Percentiles rank a stretch among this genome's conserved stretches.
These are phyloP conservation scores for Raffaelea arxii DNA, from an alignment of 2,329 filamentous ascomycete species.

Conservation along the genomic window DNA sequence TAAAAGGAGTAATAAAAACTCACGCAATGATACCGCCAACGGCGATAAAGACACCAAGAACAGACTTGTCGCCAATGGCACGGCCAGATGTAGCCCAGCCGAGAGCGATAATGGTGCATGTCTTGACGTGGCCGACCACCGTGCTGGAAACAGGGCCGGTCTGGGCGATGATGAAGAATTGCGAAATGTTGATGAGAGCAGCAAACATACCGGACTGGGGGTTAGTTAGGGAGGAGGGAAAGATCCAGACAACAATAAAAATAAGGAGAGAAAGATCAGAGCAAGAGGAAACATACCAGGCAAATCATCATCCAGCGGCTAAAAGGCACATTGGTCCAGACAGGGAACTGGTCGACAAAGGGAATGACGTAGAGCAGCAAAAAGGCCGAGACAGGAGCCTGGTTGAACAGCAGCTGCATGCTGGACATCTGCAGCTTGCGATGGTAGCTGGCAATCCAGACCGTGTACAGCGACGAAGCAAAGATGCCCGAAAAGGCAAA, in stretches of 20 bases:
- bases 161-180: constrained; percentile 53
- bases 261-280: background rate
- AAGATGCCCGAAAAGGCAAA: constrained; percentile 56
- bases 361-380: constrained; percentile 57
- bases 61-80: constrained; percentile 44
- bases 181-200: constrained; percentile 54
- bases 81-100: constrained; percentile 50
- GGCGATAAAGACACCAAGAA: constrained; percentile 45
- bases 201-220: constrained; percentile 52
- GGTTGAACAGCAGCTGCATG: constrained; percentile 61
- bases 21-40: constrained; percentile 48
- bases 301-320: constrained; percentile 49
- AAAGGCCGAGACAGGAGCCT: constrained; percentile 53
- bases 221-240: background rate
- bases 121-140: constrained; percentile 57
- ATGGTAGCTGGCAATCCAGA: constrained; percentile 59
- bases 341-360: constrained; percentile 53
- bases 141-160: constrained; percentile 55
- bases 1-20: constrained; percentile 14
- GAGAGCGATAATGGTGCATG: constrained; percentile 53
- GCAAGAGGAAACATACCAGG: constrained; percentile 32
- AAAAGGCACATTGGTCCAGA: constrained; percentile 39
- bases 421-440: constrained; percentile 55
- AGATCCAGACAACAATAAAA: constrained; percentile 9
- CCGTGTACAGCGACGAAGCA: constrained; percentile 57